Evolutionary conservation across 2,329 filamentous ascomycete genomes (phyloP).

Genomic region (Helotiales sp.): DNA sequence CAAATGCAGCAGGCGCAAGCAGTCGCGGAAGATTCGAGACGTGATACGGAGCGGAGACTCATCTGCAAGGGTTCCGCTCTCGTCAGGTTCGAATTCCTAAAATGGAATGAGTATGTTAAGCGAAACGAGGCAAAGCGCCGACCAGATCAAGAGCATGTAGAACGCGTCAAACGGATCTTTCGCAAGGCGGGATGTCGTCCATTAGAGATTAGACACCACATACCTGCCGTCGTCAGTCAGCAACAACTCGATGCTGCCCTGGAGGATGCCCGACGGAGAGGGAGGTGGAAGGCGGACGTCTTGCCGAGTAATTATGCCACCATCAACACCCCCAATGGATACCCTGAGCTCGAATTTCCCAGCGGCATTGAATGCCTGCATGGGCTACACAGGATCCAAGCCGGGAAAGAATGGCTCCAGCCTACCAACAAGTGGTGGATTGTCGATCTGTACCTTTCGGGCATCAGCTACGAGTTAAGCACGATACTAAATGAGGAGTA

Average conservation of each 20-base stretch:
- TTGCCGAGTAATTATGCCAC: too few species aligned
- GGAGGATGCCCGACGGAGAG: conserved; percentile 51
- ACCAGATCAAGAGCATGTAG: conserved; percentile 20
- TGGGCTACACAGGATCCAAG: conserved; percentile 29
- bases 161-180: conserved; percentile 23
- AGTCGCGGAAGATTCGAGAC: conserved; percentile 21
- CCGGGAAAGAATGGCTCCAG: conserved; percentile 24
- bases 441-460: conserved; percentile 32
- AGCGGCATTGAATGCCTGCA: too few species aligned
- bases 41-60: conserved; percentile 24
- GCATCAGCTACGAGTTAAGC: conserved; percentile 33
- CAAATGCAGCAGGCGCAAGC: conserved; percentile 24
- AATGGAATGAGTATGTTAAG: conserved; percentile 23
- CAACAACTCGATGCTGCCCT: conserved; percentile 86
- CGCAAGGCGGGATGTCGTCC: conserved; percentile 20
- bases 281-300: conserved; percentile 15
- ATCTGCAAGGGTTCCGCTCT: conserved; percentile 24
- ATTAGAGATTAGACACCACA: conserved; percentile 18
- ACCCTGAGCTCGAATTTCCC: too few species aligned
- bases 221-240: conserved; percentile 83
- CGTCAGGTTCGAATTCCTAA: conserved; percentile 26
- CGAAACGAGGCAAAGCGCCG: conserved; percentile 9
- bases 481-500: conserved; percentile 41
- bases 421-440: conserved; percentile 31
- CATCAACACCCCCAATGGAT: too few species aligned